Evolutionary conservation across 768 basidiomycete genomes (phyloP), one percentile per base, ranked within the genome.

Genomic region (Xerocomus spinulosus): DNA sequence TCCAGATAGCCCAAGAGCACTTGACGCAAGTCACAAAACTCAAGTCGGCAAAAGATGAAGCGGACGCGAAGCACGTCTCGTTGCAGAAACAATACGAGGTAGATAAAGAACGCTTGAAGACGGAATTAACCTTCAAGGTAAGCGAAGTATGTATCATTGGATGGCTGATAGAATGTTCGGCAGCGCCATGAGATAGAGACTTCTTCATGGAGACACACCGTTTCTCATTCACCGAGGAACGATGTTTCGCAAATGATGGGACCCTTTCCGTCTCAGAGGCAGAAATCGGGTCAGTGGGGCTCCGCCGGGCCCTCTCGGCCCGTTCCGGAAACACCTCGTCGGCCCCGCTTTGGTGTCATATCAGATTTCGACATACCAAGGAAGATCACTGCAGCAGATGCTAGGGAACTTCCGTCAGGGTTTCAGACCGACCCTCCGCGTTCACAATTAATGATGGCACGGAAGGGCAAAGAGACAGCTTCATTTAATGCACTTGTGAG

Each of bases 141-240:
- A 43, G 72, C 38, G 53, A 7, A 15, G 10, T 48, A 10, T 48
- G n/a, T 44, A 30, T 54, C 17, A 20, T 45, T 20, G 42, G 25
- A 39, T 44, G 30, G 42, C 35, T 64, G 42, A 59, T 51, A 25
- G 33, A 35, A 43, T 51, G 43, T 50, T 39, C 30, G 45, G 48
- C 53, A 87, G 85, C 82, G 82, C 75, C 83, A 82, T 55, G 84
- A 86, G 60, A 49, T 82, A 25, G 85, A 85, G 52, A 75, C 76
- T 4, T 69, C 80, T 12, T 59, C 68, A 18, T 76, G 80, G 15
- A 83, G 74, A 58, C 71, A 73, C 12, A 68, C 78, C 17, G 60
- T 63, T 49, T 71, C 79, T 20, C 60, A 67, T n/a, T 74, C 73
- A n/a, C 56, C 73, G 21, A 78, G 71, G 53, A 74, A 63, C 39